Conservation (phyloP, 2,329 filamentous ascomycete species). For the Xylariaceae sp. region DNA sequence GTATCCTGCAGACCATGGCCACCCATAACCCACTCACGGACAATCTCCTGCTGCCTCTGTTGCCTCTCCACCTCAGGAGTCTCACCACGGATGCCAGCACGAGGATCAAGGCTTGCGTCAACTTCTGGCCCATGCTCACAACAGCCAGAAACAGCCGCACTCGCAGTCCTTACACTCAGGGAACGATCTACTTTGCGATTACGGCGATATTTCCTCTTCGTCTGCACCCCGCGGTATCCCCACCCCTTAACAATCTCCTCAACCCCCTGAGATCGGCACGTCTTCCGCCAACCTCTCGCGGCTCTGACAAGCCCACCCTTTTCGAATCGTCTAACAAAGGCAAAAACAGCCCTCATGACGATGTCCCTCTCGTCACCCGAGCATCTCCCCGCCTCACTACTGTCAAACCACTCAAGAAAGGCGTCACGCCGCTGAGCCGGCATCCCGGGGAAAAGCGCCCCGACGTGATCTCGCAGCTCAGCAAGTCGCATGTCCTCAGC, state of each 20-base stretch:
- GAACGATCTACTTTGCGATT: not conserved
- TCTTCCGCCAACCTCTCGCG: not conserved
- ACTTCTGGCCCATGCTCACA: not conserved
- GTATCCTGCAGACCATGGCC: not conserved
- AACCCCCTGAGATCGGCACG: slow-evolving; percentile 1
- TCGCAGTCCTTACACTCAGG: not conserved
- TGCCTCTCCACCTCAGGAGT: too few species aligned
- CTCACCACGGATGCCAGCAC: too few species aligned
- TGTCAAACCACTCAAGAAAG: slow-evolving; percentile 41
- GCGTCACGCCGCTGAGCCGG: slow-evolving; percentile 34
- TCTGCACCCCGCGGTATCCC: slow-evolving; percentile 1
- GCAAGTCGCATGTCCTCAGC: slow-evolving; percentile 28
- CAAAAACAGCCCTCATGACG: slow-evolving; percentile 41
- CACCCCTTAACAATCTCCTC: slow-evolving; percentile 13
- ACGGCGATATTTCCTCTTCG: not conserved
- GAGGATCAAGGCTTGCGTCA: too few species aligned
- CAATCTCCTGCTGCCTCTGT: not conserved
- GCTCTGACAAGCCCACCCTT: slow-evolving; percentile 35
- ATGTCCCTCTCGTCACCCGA: slow-evolving; percentile 45
- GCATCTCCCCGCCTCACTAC: slow-evolving; percentile 41
- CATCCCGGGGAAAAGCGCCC: slow-evolving; percentile 38
- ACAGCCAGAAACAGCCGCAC: not conserved
- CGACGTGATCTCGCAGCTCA: slow-evolving; percentile 33
- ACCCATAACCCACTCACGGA: not conserved
- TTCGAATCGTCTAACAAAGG: slow-evolving; percentile 46